Evolutionary conservation across 2,329 filamentous ascomycete species (phyloP).

Genomic region (Aspergillus sp.): DNA sequence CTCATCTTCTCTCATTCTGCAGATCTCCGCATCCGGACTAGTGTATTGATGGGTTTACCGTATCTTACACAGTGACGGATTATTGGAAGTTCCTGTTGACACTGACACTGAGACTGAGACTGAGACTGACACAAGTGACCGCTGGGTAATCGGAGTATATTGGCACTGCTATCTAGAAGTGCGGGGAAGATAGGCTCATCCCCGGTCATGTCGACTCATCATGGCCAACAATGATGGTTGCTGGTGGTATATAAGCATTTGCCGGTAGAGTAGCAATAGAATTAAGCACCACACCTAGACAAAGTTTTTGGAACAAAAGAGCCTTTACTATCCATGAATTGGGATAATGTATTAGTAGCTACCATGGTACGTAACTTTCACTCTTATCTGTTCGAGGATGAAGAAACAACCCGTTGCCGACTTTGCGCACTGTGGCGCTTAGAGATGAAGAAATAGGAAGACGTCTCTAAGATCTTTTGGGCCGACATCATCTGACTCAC

Average conservation of each 20-base stretch:
- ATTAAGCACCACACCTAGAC: neutral
- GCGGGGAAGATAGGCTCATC: neutral
- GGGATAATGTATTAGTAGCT: neutral
- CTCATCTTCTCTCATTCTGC: slow-evolving; percentile 7
- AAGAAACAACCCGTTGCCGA: slow-evolving; percentile 17
- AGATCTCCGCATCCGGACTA: neutral
- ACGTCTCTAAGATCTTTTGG: slow-evolving; percentile 13
- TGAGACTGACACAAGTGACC: too few relatives aligned
- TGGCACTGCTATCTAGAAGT: neutral
- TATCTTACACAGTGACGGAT: slow-evolving; percentile 10
- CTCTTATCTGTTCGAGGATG: slow-evolving; percentile 6
- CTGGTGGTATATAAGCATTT: neutral
- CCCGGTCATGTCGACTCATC: slow-evolving; percentile 2
- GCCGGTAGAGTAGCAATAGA: neutral
- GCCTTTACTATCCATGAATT: neutral
- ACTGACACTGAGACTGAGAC: too few relatives aligned
- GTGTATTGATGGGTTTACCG: neutral
- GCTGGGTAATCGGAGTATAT: neutral
- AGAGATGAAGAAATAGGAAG: slow-evolving; percentile 18
- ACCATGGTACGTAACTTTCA: neutral
- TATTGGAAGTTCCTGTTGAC: neutral
- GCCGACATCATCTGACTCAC: slow-evolving; percentile 20
- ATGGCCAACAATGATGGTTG: neutral
- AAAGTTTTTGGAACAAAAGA: neutral
- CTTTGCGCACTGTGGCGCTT: slow-evolving; percentile 18